Evolutionary conservation across 2,329 filamentous ascomycete genomes (phyloP), one percentile per base, ranked within the genome.

Genomic region (Aureobasidium lini): DNA sequence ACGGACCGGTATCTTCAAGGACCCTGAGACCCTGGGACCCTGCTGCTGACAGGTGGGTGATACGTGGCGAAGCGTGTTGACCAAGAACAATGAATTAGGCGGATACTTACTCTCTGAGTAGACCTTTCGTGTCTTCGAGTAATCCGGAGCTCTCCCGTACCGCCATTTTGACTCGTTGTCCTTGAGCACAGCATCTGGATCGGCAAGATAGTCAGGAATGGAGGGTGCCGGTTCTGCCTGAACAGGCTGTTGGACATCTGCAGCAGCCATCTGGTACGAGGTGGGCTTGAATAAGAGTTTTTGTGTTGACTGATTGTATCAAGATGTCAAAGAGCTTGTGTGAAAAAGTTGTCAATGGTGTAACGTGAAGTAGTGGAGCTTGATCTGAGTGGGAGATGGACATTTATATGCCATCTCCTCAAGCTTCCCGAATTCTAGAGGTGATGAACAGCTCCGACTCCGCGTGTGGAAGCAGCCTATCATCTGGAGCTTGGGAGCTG

Each of bases 101-200:
- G 18, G 11, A 29, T 56, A 70, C 79, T 71, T 70, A 86, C 84
- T 83, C 66, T 84, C 75, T 63, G 75, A 73, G 68, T 78, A 87
- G 44, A 83, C 76, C 60, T 79, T 77, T 39, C 85, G 76, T 2
- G 84, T 87, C 67, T 84, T 85, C 39, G 76, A 77, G 69, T 88
- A 88, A 67, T 87, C 84, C 1, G 85, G 85, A 42, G 81, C 76
- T 57, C 72, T 71, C 9, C 82, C 82, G 70, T 85, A 81, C 47
- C 84, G 75, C 84, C 84, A 87, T 58, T 77, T 74, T 10, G 79
- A 81, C 10, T 77, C 70, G 49, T 68, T 65, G 63, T 84, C 81
- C 54, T 77, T 76, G 53, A 84, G 74, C 47, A 84, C 81, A 28
- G 83, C 82, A 67, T 85, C 79, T 0, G 81, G 78, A 63, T 83